Base-by-base conservation (phyloP, 176 grass and related monocot species). In the Musa troglodytarum region DNA sequence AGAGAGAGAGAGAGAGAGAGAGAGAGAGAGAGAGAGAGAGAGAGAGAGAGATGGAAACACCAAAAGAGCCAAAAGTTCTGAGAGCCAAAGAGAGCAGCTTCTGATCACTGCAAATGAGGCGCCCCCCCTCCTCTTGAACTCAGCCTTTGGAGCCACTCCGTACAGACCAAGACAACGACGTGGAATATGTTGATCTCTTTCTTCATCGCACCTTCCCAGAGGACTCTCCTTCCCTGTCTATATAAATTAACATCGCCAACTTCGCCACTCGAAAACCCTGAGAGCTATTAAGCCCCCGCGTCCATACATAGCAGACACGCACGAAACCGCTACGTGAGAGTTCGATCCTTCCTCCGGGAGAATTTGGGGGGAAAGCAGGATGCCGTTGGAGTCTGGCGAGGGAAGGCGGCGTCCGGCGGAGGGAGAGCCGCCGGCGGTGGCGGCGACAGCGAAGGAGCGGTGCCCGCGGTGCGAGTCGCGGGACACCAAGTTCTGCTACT, bases 401-500 rank as follows among this genome's bases (percentile, higher is more conserved):
- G 68, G 68, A 49, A 13, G 34, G 34, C 68, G 68, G 29, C 34
- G 68, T 34, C 8, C 49, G 43, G 68, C 68, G 9, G 25, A 70
- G 49, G 68, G 68, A 21, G 68, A 70, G 16, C 68, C 19, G 26
- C 25, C 26, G 8, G 11, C 68, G 12, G 34, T 49, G 43, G 68
- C 66, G 5, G 66, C 29, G 6, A 19, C 12, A 17, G 68, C 22
- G 19, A 17, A 86, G 6, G 93, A 92, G 85, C 88, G 82, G 82
- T 99, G 90, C 78, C 95, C 95, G 19, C 88, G 95, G 73, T 99
- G 95, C 81, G 86, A 89, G 77, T 99, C 91, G 9, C 85, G 80
- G 25, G 88, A 97, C 85, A 97, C 93, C 83, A 97, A 97, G 84
- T 97, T 97, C 80, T 97, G 93, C 82, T 97, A 97, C 87, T 97